Evolutionary conservation across 2,329 filamentous ascomycete genomes (phyloP), one percentile per base, ranked within the genome.

Genomic region (Oidium heveae): DNA sequence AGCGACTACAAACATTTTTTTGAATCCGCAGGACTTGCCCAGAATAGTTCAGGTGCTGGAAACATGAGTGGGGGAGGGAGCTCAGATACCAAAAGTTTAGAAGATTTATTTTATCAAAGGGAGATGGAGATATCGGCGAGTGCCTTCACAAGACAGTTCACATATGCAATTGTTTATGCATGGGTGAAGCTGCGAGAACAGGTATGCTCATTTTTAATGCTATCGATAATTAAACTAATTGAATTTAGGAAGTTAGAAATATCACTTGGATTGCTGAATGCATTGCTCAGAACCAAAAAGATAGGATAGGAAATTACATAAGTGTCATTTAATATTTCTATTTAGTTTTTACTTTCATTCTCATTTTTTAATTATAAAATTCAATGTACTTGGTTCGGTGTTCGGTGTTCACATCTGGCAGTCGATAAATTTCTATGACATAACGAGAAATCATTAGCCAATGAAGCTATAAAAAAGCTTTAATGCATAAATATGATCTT

Each of bases 231-330:
- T 52, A 33, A 55, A 66, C 70, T 63, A 74, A 63, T 28, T 43
- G 4, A 20, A 3, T 20, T 7, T 58, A 96, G 88, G 91, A 98
- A 83, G 95, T 96, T 63, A 84, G 91, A 60, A 98, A 98, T 70
- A 94, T 98, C 65, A 96, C 91, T 53, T 98, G 91, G 91, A 98
- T 98, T 68, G 84, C 91, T 22, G 91, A 98, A 70, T 98, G 91
- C 71, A 98, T 98, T 76, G 91, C 91, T 55, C 91, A 98, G 71
- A 95, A 94, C 73, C 91, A 98, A 71, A 98, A 98, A 73, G 91
- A 98, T 69, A 80, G 91, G 66, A 96, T 98, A 67, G 84, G 86
- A 63, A 98, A 96, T 71, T 98, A 94, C 70, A 98, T 98, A 68
- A 94, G 87, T 70, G 91, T 96, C 58, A 94, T 98, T 70, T 94